A percentile compares a stretch with the other conserved stretches of the same genome.
phyloP scores from a whole-genome alignment of 2,329 filamentous ascomycete genomes.

The Penicillium sp. region DNA sequence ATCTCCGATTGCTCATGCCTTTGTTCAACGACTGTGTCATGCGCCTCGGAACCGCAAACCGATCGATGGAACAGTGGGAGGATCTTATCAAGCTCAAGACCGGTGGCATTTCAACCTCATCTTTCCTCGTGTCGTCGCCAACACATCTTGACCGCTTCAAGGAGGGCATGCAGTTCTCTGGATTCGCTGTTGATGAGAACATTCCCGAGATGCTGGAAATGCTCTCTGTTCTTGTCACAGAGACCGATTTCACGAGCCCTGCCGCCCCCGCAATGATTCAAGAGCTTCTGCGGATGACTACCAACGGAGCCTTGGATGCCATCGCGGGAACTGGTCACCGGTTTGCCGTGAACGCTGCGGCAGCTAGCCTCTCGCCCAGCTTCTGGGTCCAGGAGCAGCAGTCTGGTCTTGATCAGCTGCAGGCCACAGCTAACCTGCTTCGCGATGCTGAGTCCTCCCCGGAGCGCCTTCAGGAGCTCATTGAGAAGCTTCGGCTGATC shows the following conservation, averaged over 20 bases:
- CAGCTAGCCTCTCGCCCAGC: slow-evolving; percentile 72
- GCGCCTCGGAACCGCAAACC: slow-evolving; percentile 84
- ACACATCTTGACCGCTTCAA: slow-evolving; percentile 67
- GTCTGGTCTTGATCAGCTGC: slow-evolving; percentile 86
- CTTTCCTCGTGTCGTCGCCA: slow-evolving; percentile 79
- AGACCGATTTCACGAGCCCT: slow-evolving; percentile 85
- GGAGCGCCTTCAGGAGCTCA: slow-evolving; percentile 71
- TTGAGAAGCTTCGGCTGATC: slow-evolving; percentile 81
- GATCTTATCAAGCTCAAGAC: slow-evolving; percentile 96
- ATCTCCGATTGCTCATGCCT: slow-evolving; percentile 80
- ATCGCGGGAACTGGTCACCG: slow-evolving; percentile 89
- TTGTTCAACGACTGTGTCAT: slow-evolving; percentile 91
- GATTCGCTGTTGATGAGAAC: slow-evolving; percentile 87
- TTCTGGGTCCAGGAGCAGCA: slow-evolving; percentile 79
- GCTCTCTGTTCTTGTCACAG: slow-evolving; percentile 73
- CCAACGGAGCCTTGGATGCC: slow-evolving; percentile 86
- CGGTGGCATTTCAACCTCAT: slow-evolving; percentile 81
- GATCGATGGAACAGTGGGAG: slow-evolving; percentile 92
- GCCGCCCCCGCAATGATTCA: slow-evolving; percentile 80
- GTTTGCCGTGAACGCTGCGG: slow-evolving; percentile 81
- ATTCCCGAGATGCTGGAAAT: slow-evolving; percentile 89
- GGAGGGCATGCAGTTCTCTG: slow-evolving; percentile 82
- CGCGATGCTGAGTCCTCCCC: slow-evolving; percentile 67
- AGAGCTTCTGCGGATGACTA: slow-evolving; percentile 81
- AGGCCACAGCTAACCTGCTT: slow-evolving; percentile 74